phyloP scores from a whole-genome alignment of 352 stramenopile genomes.

The Phytophthora syringae region DNA sequence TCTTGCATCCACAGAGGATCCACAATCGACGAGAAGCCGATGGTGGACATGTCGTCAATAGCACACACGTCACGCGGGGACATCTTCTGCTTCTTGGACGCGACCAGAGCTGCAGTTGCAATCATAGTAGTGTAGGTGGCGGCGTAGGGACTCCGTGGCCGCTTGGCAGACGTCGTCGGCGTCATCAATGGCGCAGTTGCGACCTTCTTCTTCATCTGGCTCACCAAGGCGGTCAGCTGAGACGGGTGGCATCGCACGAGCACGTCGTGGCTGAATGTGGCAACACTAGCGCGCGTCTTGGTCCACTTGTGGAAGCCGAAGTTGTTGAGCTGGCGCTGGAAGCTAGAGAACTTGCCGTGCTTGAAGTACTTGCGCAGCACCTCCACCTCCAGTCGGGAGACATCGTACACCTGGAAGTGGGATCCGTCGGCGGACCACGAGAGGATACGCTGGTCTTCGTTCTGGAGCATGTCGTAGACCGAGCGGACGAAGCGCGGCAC shows the following conservation, averaged over 20 bases:
- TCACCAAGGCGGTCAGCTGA: slow-evolving; percentile 12
- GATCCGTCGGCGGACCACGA: slow-evolving; percentile 56
- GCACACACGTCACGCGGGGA: slow-evolving; percentile 23
- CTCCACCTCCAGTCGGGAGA: slow-evolving; percentile 54
- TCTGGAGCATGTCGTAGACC: slow-evolving; percentile 67
- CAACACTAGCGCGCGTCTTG: slow-evolving; percentile 66
- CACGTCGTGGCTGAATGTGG: slow-evolving; percentile 73
- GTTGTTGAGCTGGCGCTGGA: slow-evolving; percentile 93
- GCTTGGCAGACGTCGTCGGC: slow-evolving; percentile 7
- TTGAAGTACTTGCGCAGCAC: slow-evolving; percentile 87
- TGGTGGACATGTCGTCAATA: slow-evolving; percentile 2
- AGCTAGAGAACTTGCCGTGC: slow-evolving; percentile 89
- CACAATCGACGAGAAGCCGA: slow-evolving; percentile 1
- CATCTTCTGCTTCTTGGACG: slow-evolving; percentile 23
- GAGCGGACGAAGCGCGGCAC: slow-evolving; percentile 54
- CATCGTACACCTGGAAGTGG: slow-evolving; percentile 86
- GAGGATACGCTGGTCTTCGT: slow-evolving; percentile 54
- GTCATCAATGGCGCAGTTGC: background rate
- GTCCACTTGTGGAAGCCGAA: slow-evolving; percentile 91
- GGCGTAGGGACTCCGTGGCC: slow-evolving; percentile 2
- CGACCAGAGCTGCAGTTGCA: background rate
- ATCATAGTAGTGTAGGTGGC: background rate
- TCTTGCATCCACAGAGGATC: slow-evolving; percentile 8
- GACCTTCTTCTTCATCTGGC: slow-evolving; percentile 19
- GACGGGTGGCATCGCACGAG: slow-evolving; percentile 53